phyloP scores from a whole-genome alignment of 2,329 filamentous ascomycete species.

The Escovopsis weberi region DNA sequence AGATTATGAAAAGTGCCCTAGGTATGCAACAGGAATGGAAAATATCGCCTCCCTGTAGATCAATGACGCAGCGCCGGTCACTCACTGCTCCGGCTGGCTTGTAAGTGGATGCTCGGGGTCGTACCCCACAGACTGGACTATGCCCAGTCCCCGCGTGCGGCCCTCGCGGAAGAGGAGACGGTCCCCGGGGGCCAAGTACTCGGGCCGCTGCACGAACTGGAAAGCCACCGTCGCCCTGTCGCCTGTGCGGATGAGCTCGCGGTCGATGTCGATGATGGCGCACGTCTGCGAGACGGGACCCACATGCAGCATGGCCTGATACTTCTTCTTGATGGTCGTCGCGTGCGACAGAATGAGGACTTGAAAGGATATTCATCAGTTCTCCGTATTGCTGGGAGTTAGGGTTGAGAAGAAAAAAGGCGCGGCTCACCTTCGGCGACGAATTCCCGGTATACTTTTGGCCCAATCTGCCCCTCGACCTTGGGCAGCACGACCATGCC shows the following conservation, averaged over 20 bases:
- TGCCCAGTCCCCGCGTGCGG: conserved; percentile 85
- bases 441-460: conserved; percentile 62
- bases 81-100: conserved; percentile 3
- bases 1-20: too few relatives aligned
- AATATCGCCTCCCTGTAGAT: too few relatives aligned
- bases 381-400: too few relatives aligned
- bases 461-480: conserved; percentile 53
- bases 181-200: conserved; percentile 82
- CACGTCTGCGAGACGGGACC: conserved; percentile 92
- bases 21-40: too few relatives aligned
- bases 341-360: conserved; percentile 91
- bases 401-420: too few relatives aligned
- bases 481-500: conserved; percentile 95
- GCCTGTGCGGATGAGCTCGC: conserved; percentile 86
- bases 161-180: conserved; percentile 87
- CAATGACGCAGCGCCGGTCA: background rate
- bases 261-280: conserved; percentile 91
- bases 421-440: conserved; percentile 51
- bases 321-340: conserved; percentile 91
- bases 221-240: conserved; percentile 92
- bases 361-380: background rate
- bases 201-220: conserved; percentile 82
- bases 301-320: conserved; percentile 96
- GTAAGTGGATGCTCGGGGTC: conserved; percentile 44
- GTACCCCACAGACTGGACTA: conserved; percentile 85